phyloP scores from a whole-genome alignment of 345 rosid genomes.

The Laguncularia racemosa region DNA sequence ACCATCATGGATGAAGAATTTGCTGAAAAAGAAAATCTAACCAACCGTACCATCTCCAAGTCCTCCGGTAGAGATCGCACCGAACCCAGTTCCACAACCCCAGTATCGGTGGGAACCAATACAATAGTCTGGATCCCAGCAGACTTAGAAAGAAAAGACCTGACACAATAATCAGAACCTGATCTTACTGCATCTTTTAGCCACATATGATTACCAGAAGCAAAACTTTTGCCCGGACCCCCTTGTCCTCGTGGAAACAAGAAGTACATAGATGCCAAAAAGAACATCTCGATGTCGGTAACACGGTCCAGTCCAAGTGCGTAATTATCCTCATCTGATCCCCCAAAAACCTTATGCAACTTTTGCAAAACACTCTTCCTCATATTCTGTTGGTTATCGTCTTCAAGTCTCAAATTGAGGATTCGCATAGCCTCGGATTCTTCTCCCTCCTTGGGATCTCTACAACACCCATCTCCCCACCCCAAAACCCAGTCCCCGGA shows the following conservation, averaged over 20 bases:
- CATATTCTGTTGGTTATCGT: slow-evolving; percentile 68
- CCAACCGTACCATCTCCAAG: slow-evolving; percentile 42
- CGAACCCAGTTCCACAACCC: slow-evolving; percentile 94
- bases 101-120: slow-evolving; percentile 76
- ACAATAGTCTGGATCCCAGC: slow-evolving; percentile 83
- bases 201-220: slow-evolving; percentile 76
- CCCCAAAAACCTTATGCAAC: slow-evolving; percentile 76
- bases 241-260: slow-evolving; percentile 86
- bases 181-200: slow-evolving; percentile 38
- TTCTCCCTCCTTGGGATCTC: slow-evolving; percentile 82
- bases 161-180: slow-evolving; percentile 62
- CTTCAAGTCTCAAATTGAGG: slow-evolving; percentile 33
- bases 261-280: slow-evolving; percentile 93
- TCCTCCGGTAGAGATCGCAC: slow-evolving; percentile 72
- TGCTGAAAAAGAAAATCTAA: slow-evolving; percentile 47
- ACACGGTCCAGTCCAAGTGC: slow-evolving; percentile 81
- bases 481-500: slow-evolving; percentile 83
- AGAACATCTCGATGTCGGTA: slow-evolving; percentile 91
- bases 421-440: slow-evolving; percentile 39
- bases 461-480: slow-evolving; percentile 97
- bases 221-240: slow-evolving; percentile 84
- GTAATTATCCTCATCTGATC: slow-evolving; percentile 80
- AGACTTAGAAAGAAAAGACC: slow-evolving; percentile 74
- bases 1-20: slow-evolving; percentile 22
- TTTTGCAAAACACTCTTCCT: slow-evolving; percentile 82